Evolutionary conservation across 2,329 filamentous ascomycete species (phyloP), one percentile per base, ranked within the genome.

Genomic region (Epichloe festucae): DNA sequence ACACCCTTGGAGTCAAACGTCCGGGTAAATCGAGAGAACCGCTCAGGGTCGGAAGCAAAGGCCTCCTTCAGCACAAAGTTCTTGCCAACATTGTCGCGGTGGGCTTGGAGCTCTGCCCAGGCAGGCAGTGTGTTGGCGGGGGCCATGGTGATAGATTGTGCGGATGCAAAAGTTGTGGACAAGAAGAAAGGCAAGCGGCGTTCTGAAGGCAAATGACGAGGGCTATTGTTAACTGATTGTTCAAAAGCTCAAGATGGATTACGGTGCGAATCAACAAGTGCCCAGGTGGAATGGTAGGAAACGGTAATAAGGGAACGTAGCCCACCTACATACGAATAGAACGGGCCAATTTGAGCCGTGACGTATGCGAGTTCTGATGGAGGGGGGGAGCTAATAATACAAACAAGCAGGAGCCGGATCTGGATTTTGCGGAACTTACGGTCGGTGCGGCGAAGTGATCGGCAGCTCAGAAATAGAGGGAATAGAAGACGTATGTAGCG

Each of bases 41-140:
- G 89, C 66, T 86, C 68, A 48, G 89, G 82, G 68, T 98, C 90
- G 61, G 88, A 82, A 63, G 87, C 78, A 71, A 97, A 98, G 67
- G 88, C 87, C 59, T 95, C 86, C 75, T 95, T 95, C 58, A 97
- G 80, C 57, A 95, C 84, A 66, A 97, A 93, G 66, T 84, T 82
- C 74, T 90, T 90, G 65, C 89, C 90, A 46, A 93, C 80, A 57
- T 77, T 78, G 70, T 87, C 84, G 73, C 94, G 89, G 73, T 97
- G 90, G 64, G 87, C 78, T 73, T 95, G 87, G 65, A 98, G 89
- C 67, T 87, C 81, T 68, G 85, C 79, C 91, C 93, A 98, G 65
- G 89, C 84, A 62, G 82, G 76, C 61, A 95, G 84, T 57, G 89
- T 85, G 67, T 83, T 89, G 61, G 91, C 85, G 75, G 94, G 89